A percentile compares a stretch with the other conserved stretches of the same genome.
These are phyloP conservation scores for Solanum etuberosum DNA, from an alignment of 257 asterid genomes.

Conservation along the genomic window DNA sequence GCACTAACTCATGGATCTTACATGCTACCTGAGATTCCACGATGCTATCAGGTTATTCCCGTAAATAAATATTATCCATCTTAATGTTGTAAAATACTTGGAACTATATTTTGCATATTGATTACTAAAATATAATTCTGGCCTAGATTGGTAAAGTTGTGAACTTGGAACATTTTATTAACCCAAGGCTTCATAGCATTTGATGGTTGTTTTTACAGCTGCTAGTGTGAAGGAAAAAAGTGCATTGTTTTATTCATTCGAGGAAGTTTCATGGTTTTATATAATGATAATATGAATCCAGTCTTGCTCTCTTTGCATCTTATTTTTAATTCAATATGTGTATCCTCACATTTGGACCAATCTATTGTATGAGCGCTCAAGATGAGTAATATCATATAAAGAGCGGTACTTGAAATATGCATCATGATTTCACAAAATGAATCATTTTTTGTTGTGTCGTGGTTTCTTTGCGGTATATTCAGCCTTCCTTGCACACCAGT, in stretches of 20 bases:
- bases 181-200: not conserved
- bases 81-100: not conserved
- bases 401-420: constrained; percentile 16
- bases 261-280: not conserved
- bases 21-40: constrained; percentile 76
- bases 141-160: not conserved
- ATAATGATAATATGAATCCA: not conserved
- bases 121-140: not conserved
- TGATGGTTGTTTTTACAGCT: not conserved
- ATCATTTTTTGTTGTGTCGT: not conserved
- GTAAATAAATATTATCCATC: not conserved
- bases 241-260: not conserved
- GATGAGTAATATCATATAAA: not conserved
- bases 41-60: constrained; percentile 67
- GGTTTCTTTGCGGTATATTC: not conserved
- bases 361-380: not conserved
- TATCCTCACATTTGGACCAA: not conserved
- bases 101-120: not conserved
- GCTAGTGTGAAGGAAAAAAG: not conserved
- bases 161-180: not conserved
- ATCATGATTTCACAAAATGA: not conserved
- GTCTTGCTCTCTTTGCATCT: not conserved
- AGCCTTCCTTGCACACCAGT: not conserved
- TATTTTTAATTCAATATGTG: not conserved
- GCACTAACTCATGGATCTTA: constrained; percentile 91